A percentile compares a stretch with the other conserved stretches of the same genome.
phyloP scores from a whole-genome alignment of 371 early-diverging fungal species.

The Conidiobolus incongruus region DNA sequence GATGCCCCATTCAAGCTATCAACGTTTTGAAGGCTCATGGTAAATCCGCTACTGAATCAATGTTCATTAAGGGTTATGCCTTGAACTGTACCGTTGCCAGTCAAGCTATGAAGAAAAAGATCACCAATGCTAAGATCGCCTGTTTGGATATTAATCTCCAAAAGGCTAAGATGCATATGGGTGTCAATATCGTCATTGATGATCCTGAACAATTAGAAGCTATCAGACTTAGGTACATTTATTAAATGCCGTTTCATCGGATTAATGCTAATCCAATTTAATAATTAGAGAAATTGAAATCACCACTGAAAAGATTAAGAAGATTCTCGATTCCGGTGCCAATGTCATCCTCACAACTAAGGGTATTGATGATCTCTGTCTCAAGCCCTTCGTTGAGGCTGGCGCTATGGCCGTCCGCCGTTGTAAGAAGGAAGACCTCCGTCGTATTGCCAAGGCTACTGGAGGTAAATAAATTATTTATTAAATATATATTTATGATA shows the following conservation, averaged over 20 bases:
- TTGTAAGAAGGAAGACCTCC: conserved; percentile 92
- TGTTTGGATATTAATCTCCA: conserved; percentile 98
- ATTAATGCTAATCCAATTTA: too few species aligned
- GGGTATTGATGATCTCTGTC: conserved; percentile 98
- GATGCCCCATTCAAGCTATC: conserved; percentile 95
- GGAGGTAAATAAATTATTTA: too few species aligned
- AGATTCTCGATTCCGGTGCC: conserved; percentile 91
- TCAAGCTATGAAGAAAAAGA: conserved; percentile 83
- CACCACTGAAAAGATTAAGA: conserved; percentile 87
- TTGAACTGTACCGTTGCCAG: conserved; percentile 96
- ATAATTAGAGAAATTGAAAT: conserved; percentile 87
- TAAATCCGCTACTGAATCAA: conserved; percentile 78
- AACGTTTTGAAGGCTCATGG: conserved; percentile 99
- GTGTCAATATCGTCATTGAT: conserved; percentile 94
- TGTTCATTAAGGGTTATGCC: conserved; percentile 91
- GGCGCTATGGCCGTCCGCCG: conserved; percentile 90
- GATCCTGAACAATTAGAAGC: conserved; percentile 96
- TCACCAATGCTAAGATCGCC: conserved; percentile 90
- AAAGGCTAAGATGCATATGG: conserved; percentile 97
- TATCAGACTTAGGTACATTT: conserved; percentile 67
- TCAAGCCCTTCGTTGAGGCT: conserved; percentile 94
- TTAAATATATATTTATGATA: too few species aligned
- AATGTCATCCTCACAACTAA: conserved; percentile 98
- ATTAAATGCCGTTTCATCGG: too few species aligned
- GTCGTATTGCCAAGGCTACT: conserved; percentile 93